Evolutionary conservation across 2,329 filamentous ascomycete genomes (phyloP).

Genomic region (Fusarium ramigenum): DNA sequence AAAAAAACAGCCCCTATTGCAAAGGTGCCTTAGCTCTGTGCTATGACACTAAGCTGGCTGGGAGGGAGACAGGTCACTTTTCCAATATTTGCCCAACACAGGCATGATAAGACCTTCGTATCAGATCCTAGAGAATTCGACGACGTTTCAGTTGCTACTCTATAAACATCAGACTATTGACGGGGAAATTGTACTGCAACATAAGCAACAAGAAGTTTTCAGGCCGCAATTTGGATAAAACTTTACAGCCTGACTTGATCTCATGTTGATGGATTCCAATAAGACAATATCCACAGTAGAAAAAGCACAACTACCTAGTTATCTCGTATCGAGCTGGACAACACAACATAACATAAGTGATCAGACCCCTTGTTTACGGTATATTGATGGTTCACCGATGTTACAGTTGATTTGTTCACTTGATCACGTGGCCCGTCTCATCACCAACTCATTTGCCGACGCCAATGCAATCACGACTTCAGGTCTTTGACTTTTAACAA

Average conservation of each 20-base stretch:
- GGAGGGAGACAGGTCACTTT: background rate
- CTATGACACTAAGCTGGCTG: background rate
- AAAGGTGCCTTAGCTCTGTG: background rate
- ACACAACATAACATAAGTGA: background rate
- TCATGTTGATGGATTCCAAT: background rate
- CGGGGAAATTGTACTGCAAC: background rate
- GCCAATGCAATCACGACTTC: background rate
- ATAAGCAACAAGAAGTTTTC: background rate
- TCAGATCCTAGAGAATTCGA: background rate
- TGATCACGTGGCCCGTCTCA: background rate
- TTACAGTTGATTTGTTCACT: background rate
- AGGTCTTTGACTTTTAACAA: background rate
- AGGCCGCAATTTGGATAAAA: background rate
- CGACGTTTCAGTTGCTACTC: background rate
- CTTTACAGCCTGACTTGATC: background rate
- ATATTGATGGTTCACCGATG: background rate
- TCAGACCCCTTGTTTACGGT: background rate
- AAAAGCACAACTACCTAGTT: background rate
- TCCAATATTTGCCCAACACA: background rate
- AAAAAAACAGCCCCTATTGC: background rate
- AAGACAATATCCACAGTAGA: background rate
- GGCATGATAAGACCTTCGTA: background rate
- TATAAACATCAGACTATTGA: background rate
- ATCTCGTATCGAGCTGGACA: background rate
- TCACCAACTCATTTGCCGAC: background rate